These are phyloP conservation scores for Areca catechu DNA, from an alignment of 176 grass and related monocot species.

Conservation along the genomic window DNA sequence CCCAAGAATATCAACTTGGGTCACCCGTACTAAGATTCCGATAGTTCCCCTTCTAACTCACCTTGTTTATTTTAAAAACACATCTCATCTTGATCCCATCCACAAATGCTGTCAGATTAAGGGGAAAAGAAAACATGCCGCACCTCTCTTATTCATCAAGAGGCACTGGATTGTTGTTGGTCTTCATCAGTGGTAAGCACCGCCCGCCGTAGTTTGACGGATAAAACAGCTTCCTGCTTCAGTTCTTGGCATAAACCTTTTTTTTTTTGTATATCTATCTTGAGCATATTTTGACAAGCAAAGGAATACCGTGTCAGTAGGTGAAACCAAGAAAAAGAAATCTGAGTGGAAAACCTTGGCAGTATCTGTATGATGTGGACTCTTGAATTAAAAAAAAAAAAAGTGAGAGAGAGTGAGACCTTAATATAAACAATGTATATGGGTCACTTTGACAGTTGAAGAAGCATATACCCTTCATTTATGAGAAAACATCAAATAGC, in stretches of 20 bases:
- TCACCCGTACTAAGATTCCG: too few relatives aligned
- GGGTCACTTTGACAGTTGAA: slow-evolving; percentile 1
- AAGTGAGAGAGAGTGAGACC: too few relatives aligned
- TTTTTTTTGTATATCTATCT: too few relatives aligned
- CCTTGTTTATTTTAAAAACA: slow-evolving; percentile 11
- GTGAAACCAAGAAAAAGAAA: too few relatives aligned
- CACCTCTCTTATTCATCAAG: slow-evolving; percentile 24
- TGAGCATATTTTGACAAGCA: too few relatives aligned
- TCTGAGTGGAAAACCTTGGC: too few relatives aligned
- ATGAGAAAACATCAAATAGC: slow-evolving; percentile 1
- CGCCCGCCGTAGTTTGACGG: neutral
- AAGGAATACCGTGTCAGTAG: too few relatives aligned
- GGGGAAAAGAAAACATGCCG: neutral
- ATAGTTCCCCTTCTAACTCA: neutral
- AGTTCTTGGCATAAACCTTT: too few relatives aligned
- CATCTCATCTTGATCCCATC: slow-evolving; percentile 20
- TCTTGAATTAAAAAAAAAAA: neutral
- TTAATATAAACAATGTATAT: neutral
- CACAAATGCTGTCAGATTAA: slow-evolving; percentile 15
- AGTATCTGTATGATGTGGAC: slow-evolving; percentile 5
- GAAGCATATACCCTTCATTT: slow-evolving; percentile 8
- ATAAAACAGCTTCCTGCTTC: too few relatives aligned
- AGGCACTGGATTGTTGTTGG: slow-evolving; percentile 17
- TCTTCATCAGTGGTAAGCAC: slow-evolving; percentile 1
- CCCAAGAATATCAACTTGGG: too few relatives aligned